A percentile compares a stretch with the other conserved stretches of the same genome.
phyloP scores from a whole-genome alignment of 2,329 filamentous ascomycete species.

The Ascocoryne sarcoides region DNA sequence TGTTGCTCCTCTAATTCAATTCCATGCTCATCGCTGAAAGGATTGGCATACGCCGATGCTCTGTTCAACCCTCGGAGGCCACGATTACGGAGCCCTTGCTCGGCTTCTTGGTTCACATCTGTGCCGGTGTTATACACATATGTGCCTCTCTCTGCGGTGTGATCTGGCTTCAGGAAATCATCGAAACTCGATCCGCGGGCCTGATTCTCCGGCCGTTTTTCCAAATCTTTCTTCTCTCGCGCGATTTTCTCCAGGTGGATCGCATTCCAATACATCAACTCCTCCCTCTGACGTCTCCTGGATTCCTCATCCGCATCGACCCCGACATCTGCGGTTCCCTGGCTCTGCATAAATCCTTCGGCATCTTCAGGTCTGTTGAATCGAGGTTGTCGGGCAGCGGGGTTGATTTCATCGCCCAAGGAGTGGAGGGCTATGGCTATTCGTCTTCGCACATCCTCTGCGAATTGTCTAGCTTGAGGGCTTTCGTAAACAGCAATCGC shows the following conservation, averaged over 20 bases:
- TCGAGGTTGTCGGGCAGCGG: constrained; percentile 35
- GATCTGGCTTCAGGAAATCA: constrained; percentile 47
- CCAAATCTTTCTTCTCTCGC: constrained; percentile 24
- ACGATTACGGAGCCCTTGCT: constrained; percentile 40
- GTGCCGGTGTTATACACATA: constrained; percentile 51
- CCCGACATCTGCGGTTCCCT: constrained; percentile 32
- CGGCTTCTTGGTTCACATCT: constrained; percentile 32
- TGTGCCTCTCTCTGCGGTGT: constrained; percentile 43
- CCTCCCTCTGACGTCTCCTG: constrained; percentile 51
- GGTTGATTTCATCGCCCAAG: constrained; percentile 47
- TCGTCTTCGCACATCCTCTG: constrained; percentile 51
- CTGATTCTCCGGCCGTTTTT: constrained; percentile 22
- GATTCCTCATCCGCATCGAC: constrained; percentile 56
- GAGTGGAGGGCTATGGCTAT: constrained; percentile 52
- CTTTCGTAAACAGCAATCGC: constrained; percentile 48
- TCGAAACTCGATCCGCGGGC: constrained; percentile 38
- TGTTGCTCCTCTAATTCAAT: constrained; percentile 35
- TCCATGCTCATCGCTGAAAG: constrained; percentile 38
- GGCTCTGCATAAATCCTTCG: constrained; percentile 50
- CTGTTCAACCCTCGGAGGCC: constrained; percentile 37
- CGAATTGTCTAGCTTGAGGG: constrained; percentile 52
- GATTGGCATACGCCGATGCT: constrained; percentile 44
- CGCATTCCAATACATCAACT: constrained; percentile 58
- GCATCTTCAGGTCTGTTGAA: constrained; percentile 61
- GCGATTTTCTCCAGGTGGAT: constrained; percentile 42